Base-by-base conservation (phyloP, 2,329 filamentous ascomycete species). In the Chaetomium olivaceum region DNA sequence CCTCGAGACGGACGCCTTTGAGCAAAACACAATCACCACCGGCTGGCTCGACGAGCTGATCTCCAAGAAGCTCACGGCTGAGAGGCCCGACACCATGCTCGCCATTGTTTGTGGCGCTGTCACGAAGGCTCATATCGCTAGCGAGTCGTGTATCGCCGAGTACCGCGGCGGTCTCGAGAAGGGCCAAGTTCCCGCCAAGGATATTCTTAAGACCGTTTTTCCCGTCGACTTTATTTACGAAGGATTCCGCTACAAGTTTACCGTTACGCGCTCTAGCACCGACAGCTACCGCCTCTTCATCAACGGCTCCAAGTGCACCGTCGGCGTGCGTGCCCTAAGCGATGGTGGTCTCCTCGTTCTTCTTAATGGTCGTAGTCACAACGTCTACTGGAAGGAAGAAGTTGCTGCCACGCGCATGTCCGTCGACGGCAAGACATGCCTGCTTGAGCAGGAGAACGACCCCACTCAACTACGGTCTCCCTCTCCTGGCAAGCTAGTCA, bases 371-470 rank as follows among this genome's bases (percentile, higher is more conserved):
- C 92, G 92, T 78, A 96, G 92, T 73, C 95, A 99, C 88, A 99
- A 95, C 76, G 89, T 98, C 68, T 99, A 99, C 87, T 99, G 95
- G 95, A 98, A 98, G 81, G 95, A 99, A 76, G 95, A 99, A 78
- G 92, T 96, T 56, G 93, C 93, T 64, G 95, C 94, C 46, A 97
- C 95, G 60, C 93, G 95, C 77, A 81, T 99, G 72, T 97, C 93
- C 33, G 93, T 99, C 27, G 95, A 99, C 77, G 92, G 93, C 83
- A 99, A 98, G 88, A 99, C 95, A 33, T 98, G 94, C 78, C 81
- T 99, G 75, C 87, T 99, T 43, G 95, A 99, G 85, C 93, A 98
- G 80, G 95, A 99, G 84, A 99, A 98, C 77, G 95, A 99, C 78
- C 95, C 95, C 7, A 99, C 95, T 3, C 95, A 99, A 80, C 88